Evolutionary conservation across 2,329 filamentous ascomycete genomes (phyloP), one percentile per base, ranked within the genome.

Genomic region (Orbilia ellipsospora): DNA sequence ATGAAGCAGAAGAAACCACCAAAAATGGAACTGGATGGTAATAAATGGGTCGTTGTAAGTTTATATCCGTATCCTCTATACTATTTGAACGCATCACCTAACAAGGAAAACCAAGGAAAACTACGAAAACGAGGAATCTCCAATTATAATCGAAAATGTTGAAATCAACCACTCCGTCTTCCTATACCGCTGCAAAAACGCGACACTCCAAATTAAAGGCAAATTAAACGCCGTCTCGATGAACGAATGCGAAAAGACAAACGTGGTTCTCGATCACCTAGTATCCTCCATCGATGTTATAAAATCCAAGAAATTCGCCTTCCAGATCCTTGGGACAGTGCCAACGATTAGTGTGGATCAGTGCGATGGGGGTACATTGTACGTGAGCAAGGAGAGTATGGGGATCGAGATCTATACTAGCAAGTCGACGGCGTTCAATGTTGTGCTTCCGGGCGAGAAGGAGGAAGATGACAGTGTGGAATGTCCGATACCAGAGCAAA

Each of bases 221-320:
- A 99, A 99, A 84, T 93, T 92, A 70, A 99, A 99, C 82, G 93
- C 95, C n/a, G 92, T 99, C 77, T 94, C 93, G 4, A 88, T 98
- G 79, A 95, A 98, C 84, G 97, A 97, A 84, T 94, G 90, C 67
- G 88, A 87, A 55, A 90, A 92, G 59, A 86, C 96, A 16, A 96
- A 92, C 28, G 87, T 99, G 63, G 89, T 98, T 61, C 88, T 98
- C 64, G 94, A 98, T 80, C 92, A 90, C 0, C 89, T 98, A 10
- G 92, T 98, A 56, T 96, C 92, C 57, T 93, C 92, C 36, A 89
- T 99, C 68, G 95, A 99, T 81, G 92, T 96, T 23, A 95, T 99
- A 85, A 98, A 98, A 84, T 94, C 91, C 56, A 88, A 91, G 79
- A 96, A 95, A 82, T 97, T 99, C 81, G 94, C 93, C 13, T 85